Evolutionary conservation across 2,329 filamentous ascomycete species (phyloP).

Genomic region (Ophiocordyceps robertsii): DNA sequence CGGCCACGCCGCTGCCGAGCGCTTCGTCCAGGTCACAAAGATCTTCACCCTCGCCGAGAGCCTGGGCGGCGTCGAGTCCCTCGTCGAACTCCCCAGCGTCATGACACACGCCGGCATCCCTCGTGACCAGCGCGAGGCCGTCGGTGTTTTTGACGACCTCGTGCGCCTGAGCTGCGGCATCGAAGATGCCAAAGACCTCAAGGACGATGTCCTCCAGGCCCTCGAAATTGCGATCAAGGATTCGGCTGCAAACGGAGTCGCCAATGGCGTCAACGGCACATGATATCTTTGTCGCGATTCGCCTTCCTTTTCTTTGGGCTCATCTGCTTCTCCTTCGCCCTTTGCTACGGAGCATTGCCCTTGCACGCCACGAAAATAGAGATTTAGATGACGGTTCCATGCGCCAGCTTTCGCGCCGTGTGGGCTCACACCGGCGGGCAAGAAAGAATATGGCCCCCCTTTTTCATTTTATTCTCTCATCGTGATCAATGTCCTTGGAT

Average conservation of each 20-base stretch:
- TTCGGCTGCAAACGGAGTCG: slow-evolving; percentile 11
- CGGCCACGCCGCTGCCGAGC: slow-evolving; percentile 71
- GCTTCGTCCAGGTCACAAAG: slow-evolving; percentile 79
- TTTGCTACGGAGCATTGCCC: neutral
- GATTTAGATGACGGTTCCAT: neutral
- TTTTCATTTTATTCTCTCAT: too few relatives aligned
- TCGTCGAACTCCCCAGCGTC: slow-evolving; percentile 82
- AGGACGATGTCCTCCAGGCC: slow-evolving; percentile 69
- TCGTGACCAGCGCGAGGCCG: slow-evolving; percentile 74
- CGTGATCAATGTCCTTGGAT: neutral
- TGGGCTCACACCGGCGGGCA: too few relatives aligned
- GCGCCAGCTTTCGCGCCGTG: neutral
- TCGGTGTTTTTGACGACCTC: slow-evolving; percentile 89
- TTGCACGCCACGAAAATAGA: slow-evolving; percentile 1
- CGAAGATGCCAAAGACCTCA: slow-evolving; percentile 78
- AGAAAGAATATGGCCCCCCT: too few relatives aligned
- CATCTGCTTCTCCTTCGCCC: neutral
- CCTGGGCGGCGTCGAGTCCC: slow-evolving; percentile 79
- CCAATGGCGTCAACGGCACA: slow-evolving; percentile 16
- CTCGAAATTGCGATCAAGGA: slow-evolving; percentile 55
- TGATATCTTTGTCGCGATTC: slow-evolving; percentile 1
- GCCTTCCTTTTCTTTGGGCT: neutral
- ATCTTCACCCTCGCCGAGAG: slow-evolving; percentile 92
- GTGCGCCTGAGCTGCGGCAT: slow-evolving; percentile 89
- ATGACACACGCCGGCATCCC: slow-evolving; percentile 99